A percentile compares a stretch with the other conserved stretches of the same genome.
Conservation (phyloP, 352 stramenopile species). For the Pythium oligandrum region DNA sequence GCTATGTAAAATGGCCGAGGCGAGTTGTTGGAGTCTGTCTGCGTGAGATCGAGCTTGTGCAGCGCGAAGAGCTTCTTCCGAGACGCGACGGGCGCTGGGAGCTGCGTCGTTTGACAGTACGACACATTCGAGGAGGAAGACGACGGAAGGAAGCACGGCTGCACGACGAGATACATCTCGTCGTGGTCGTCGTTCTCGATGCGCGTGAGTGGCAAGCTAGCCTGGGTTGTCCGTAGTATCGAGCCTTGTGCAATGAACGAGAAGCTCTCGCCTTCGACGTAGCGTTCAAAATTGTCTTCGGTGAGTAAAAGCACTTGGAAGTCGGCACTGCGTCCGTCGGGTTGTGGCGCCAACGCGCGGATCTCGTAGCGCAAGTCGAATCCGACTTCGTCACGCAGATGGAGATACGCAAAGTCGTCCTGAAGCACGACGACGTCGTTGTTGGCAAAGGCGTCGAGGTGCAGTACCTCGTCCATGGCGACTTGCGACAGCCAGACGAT, state of each 20-base stretch:
- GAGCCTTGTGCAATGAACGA: slow-evolving; percentile 30
- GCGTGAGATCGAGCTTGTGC: slow-evolving; percentile 8
- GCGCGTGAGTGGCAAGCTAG: slow-evolving; percentile 34
- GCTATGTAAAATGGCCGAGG: slow-evolving; percentile 17
- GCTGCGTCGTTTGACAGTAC: slow-evolving; percentile 27
- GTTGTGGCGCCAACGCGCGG: slow-evolving; percentile 8
- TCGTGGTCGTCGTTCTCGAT: slow-evolving; percentile 44
- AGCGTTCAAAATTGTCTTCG: slow-evolving; percentile 48
- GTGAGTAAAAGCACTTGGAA: slow-evolving; percentile 56
- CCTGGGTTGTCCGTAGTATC: slow-evolving; percentile 40
- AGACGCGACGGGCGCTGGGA: slow-evolving; percentile 37
- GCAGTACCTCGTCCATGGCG: slow-evolving; percentile 53
- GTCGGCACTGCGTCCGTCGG: slow-evolving; percentile 19
- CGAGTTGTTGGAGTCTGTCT: slow-evolving; percentile 9
- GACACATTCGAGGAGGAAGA: neutral
- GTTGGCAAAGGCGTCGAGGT: slow-evolving; percentile 55
- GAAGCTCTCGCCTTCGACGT: slow-evolving; percentile 40
- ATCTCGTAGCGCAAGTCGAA: slow-evolving; percentile 54
- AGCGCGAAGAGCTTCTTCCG: slow-evolving; percentile 45
- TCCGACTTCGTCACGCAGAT: slow-evolving; percentile 56
- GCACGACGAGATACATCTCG: slow-evolving; percentile 58
- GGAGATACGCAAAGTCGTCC: slow-evolving; percentile 50
- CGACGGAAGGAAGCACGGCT: slow-evolving; percentile 32
- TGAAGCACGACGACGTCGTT: slow-evolving; percentile 37
- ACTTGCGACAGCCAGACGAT: slow-evolving; percentile 23